Evolutionary conservation across 176 grass and related monocot species (phyloP), one percentile per base, ranked within the genome.

Genomic region (Eleusine coracana): DNA sequence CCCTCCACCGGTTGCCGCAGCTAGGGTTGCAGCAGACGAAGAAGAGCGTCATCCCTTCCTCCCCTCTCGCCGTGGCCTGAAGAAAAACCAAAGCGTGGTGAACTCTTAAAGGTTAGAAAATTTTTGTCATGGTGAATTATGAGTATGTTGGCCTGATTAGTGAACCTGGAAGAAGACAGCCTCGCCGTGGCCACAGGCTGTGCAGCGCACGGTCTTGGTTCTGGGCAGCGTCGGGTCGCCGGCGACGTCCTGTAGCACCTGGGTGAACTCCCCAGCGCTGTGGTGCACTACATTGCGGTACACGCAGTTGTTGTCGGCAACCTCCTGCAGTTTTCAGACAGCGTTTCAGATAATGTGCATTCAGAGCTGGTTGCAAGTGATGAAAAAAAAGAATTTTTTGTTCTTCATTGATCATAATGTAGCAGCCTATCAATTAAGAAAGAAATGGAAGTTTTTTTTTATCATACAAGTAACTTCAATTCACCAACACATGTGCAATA

Each of bases 91-190:
- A 29, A 63, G 23, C 10, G 5, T 25, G 68, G 18, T 66, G n/a
- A 67, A 10, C 55, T 58, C 55, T 3, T 62, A 58, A 7, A 20
- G 51, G 55, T 58, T n/a, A 23, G 55, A n/a, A n/a, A 13, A 23
- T 23, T n/a, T 59, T 21, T 59, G 7, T 23, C 51, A 25, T 56
- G 54, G 18, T 20, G 18, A 7, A 20, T 7, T 56, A 20, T 56
- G 2, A 0, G 56, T 25, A 2, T 60, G 20, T 61, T 15, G 45
- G 75, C 18, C 28, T 0, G 4, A 37, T 34, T 16, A 65, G 28
- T 16, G 31, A 41, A 92, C 94, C 92, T 97, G 90, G 89, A 97
- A 97, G 78, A 97, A 97, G 6, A 92, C 92, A 36, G 94, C 94
- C 78, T 97, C 92, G 15, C 87, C 89, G 10, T 97, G 94, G 58